Evolutionary conservation across 2,329 filamentous ascomycete genomes (phyloP).

Genomic region (Dothideomycetes sp.): DNA sequence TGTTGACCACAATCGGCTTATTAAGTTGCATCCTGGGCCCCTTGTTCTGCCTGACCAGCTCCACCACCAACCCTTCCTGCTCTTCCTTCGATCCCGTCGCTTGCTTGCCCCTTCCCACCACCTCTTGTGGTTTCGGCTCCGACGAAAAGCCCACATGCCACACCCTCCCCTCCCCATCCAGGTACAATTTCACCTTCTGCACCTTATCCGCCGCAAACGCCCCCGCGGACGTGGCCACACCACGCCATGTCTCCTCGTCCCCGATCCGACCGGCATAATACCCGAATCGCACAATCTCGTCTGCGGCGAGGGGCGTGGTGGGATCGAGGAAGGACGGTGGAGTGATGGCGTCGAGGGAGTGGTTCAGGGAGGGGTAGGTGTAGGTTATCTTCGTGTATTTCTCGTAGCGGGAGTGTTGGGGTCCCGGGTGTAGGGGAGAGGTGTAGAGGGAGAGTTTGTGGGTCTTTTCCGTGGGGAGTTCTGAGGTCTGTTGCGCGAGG

Average conservation of each 20-base stretch:
- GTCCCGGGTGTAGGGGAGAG: neutral
- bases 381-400: slow-evolving; percentile 32
- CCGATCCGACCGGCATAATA: slow-evolving; percentile 19
- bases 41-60: slow-evolving; percentile 25
- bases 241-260: slow-evolving; percentile 25
- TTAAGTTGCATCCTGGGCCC: slow-evolving; percentile 36
- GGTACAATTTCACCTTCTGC: slow-evolving; percentile 32
- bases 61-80: slow-evolving; percentile 26
- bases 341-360: slow-evolving; percentile 28
- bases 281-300: slow-evolving; percentile 34
- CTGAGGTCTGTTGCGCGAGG: neutral
- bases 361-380: slow-evolving; percentile 27
- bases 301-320: slow-evolving; percentile 11
- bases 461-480: neutral
- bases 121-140: slow-evolving; percentile 9
- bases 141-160: slow-evolving; percentile 36
- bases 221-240: slow-evolving; percentile 33
- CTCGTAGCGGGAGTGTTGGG: too few relatives aligned
- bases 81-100: slow-evolving; percentile 14
- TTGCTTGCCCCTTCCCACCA: neutral
- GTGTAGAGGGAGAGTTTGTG: neutral
- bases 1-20: slow-evolving; percentile 45
- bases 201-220: slow-evolving; percentile 30
- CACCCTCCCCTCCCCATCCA: slow-evolving; percentile 30
- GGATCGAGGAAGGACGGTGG: slow-evolving; percentile 18